phyloP scores from a whole-genome alignment of 2,329 filamentous ascomycete species.

The Arachnopeziza araneosa region DNA sequence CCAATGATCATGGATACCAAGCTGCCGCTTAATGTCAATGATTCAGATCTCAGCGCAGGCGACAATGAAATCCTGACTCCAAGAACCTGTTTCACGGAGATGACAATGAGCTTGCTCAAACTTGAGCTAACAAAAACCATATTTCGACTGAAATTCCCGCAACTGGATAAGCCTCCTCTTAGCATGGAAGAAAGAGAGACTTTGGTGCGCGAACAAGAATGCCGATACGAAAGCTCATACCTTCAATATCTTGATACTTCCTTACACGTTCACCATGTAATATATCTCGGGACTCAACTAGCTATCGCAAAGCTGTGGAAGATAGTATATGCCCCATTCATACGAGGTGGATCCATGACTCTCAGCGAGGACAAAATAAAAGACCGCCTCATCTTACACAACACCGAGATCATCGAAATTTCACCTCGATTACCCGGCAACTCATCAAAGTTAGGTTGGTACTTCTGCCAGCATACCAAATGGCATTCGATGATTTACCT shows the following conservation, averaged over 20 bases:
- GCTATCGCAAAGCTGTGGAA: neutral
- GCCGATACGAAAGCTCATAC: neutral
- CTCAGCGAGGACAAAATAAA: neutral
- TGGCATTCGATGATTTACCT: neutral
- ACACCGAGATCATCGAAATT: neutral
- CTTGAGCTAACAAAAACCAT: neutral
- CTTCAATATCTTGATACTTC: neutral
- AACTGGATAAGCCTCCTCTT: neutral
- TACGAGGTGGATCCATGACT: neutral
- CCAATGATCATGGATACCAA: slow-evolving; percentile 35
- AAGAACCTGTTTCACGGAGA: neutral
- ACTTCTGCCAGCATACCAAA: neutral
- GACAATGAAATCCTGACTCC: neutral
- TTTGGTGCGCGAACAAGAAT: neutral
- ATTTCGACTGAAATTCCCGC: neutral
- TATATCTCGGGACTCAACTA: neutral
- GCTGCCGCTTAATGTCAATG: slow-evolving; percentile 18
- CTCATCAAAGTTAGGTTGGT: neutral
- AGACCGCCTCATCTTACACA: neutral
- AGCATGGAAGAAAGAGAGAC: neutral
- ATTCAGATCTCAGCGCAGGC: slow-evolving; percentile 5
- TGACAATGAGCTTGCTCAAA: neutral
- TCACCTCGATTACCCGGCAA: neutral
- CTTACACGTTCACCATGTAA: neutral
- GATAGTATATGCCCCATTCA: neutral